Base-by-base conservation (phyloP, 2,329 filamentous ascomycete species). In the Lecanicillium sp. region DNA sequence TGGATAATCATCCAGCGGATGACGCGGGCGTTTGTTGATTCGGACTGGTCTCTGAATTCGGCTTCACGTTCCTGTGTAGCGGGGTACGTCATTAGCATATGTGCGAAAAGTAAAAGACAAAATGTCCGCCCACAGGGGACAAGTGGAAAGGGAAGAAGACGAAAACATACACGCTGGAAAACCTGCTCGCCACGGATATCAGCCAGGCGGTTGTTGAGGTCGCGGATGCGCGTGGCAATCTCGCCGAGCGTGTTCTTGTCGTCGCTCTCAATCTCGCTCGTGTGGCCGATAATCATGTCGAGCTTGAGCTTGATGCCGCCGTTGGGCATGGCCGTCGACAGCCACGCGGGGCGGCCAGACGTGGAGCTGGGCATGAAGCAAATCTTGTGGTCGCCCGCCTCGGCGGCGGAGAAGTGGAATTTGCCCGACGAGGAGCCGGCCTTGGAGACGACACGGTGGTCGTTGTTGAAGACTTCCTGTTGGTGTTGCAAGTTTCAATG, bases 11-110 rank as follows among this genome's bases (percentile, higher is more conserved):
- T 90, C 90, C 92, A 98, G 52, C 88, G 81, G 36, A 97, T 80
- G 47, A 97, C 90, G 54, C 90, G 84, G 40, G 80, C 71, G 64
- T 98, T 98, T 49, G 90, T 96, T 30, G 78, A 72, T 65, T 98
- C 92, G 53, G 88, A 96, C 65, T 97, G 92, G 65, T 98, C 92
- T 66, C 92, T 79, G 74, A 98, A 98, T 61, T 97, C 89, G 53
- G 88, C 88, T 61, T 98, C 92, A 49, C 92, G 87, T 74, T 97
- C 92, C 86, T 96, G 41, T 33, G 44, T 19, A 6, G 17, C 22
- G 22, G 22, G 22, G 22, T 6, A 25, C 6, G n/a, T n/a, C n/a
- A n/a, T n/a, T n/a, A n/a, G n/a, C n/a, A n/a, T n/a, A n/a, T n/a
- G n/a, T n/a, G n/a, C n/a, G n/a, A n/a, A n/a, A n/a, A n/a, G n/a